Base-by-base conservation (phyloP, 306 rosid genomes). In the Vicia sativa region DNA sequence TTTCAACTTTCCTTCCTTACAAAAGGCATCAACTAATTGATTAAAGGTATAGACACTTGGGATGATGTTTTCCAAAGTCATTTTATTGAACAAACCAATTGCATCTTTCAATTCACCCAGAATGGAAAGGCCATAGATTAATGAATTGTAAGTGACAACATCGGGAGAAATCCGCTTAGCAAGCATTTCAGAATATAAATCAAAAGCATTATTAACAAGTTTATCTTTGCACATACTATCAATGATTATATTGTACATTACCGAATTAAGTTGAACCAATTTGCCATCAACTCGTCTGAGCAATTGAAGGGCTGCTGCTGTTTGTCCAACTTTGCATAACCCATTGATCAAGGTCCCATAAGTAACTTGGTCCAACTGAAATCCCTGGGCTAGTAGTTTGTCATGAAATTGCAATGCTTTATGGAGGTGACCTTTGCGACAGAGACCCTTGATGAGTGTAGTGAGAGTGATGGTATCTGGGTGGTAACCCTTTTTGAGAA, bases 261-360 rank as follows among this genome's bases (percentile, higher is more conserved):
- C 28, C 28, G 31, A 13, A 15, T 15, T 0, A 8, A 7, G 42
- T 0, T 3, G 19, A 9, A 31, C 43, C 13, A 31, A 14, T 4
- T 57, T 31, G 4, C 63, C 63, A 7, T 57, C 63, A 31, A 57
- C 11, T 34, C 13, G 44, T 25, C 64, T 34, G 3, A 58, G 8
- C 45, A 58, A 15, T 2, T 34, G 4, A 0, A 58, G n/a, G 0
- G 64, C 44, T 8, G 45, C 14, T 34, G 4, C 4, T 15, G 44
- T 34, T 34, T 31, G 4, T 58, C 64, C 44, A 0, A 2, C 3
- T 15, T 58, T 58, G n/a, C 64, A 58, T 5, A 58, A 58, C 0
- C 64, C 64, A 1, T 58, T 58, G 26, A 58, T 58, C 64, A 58
- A 58, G 0, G 44, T 58, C 9, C 26, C 45, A 2, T 58, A 58